These are phyloP conservation scores for Jimgerdemannia lactiflua DNA, from an alignment of 192 early-diverging fungal genomes.

Conservation along the genomic window DNA sequence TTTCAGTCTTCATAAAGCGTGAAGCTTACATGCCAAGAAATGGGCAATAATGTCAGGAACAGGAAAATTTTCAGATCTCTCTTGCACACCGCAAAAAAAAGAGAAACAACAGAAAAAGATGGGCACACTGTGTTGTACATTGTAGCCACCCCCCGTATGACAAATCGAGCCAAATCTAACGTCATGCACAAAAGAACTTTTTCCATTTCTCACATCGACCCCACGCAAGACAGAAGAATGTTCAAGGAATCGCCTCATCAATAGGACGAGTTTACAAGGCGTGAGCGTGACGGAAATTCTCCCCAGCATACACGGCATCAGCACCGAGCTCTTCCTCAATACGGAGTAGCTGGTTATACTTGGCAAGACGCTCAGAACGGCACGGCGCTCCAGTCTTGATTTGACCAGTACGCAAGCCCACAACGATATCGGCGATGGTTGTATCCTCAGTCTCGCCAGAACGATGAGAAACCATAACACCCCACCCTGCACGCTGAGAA, in stretches of 20 bases:
- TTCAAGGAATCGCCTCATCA: no score
- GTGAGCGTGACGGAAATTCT: slow-evolving; percentile 81
- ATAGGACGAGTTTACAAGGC: slow-evolving; percentile 40
- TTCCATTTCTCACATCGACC: no score
- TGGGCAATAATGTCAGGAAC: no score
- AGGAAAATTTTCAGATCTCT: no score
- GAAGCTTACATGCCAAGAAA: no score
- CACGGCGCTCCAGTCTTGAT: slow-evolving; percentile 99
- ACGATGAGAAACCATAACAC: slow-evolving; percentile 99
- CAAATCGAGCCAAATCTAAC: no score
- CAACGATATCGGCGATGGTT: slow-evolving; percentile 93
- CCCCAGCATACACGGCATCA: slow-evolving; percentile 92
- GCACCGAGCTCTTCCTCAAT: slow-evolving; percentile 97
- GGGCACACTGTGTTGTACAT: no score
- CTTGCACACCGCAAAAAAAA: no score
- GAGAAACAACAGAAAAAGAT: no score
- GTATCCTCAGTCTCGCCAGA: slow-evolving; percentile 99
- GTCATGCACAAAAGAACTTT: neutral
- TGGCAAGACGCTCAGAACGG: slow-evolving; percentile 94
- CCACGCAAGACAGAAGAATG: no score
- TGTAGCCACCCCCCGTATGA: no score
- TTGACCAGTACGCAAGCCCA: slow-evolving; percentile 92
- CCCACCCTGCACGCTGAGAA: slow-evolving; percentile 90
- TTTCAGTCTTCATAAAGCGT: no score
- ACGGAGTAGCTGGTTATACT: slow-evolving; percentile 98